These are phyloP conservation scores for Sugiyamaella paludigena DNA, from an alignment of 1,139 yeast genomes.

Conservation along the genomic window DNA sequence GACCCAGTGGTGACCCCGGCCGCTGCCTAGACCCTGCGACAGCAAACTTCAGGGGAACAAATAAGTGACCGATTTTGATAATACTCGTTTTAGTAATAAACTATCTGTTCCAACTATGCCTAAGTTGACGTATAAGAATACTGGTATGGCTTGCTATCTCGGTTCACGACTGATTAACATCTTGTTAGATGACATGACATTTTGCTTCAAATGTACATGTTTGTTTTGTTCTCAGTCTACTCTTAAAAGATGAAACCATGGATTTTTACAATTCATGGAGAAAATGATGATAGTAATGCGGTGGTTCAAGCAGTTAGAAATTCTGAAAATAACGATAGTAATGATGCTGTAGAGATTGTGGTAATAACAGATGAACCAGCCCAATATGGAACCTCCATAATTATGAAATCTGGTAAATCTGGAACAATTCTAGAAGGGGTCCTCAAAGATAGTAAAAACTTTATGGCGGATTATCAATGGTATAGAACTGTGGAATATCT, in stretches of 20 bases:
- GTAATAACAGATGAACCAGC: constrained; percentile 7
- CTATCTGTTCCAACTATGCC: no score
- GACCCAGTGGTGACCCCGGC: no score
- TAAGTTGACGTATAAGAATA: no score
- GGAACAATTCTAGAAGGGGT: neutral
- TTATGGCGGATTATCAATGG: constrained; percentile 15
- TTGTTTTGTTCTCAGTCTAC: no score
- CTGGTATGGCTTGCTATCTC: no score
- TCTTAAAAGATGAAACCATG: constrained; percentile 1
- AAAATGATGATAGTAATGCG: constrained; percentile 1
- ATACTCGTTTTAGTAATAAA: no score
- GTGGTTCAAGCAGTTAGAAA: constrained; percentile 2
- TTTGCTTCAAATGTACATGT: no score
- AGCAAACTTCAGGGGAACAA: no score
- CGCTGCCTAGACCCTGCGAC: no score
- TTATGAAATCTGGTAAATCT: neutral
- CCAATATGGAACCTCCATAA: neutral
- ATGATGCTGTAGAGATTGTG: neutral
- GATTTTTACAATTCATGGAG: constrained; percentile 1
- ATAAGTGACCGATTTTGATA: no score
- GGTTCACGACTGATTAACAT: no score
- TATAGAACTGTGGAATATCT: constrained; percentile 11
- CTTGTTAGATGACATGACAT: no score
- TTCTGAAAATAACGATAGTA: neutral
- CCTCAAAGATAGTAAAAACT: constrained; percentile 8